Percentiles rank a stretch among this genome's conserved stretches.
These are phyloP conservation scores for Fusarium transvaalense DNA, from an alignment of 2,329 filamentous ascomycete species.

Conservation along the genomic window DNA sequence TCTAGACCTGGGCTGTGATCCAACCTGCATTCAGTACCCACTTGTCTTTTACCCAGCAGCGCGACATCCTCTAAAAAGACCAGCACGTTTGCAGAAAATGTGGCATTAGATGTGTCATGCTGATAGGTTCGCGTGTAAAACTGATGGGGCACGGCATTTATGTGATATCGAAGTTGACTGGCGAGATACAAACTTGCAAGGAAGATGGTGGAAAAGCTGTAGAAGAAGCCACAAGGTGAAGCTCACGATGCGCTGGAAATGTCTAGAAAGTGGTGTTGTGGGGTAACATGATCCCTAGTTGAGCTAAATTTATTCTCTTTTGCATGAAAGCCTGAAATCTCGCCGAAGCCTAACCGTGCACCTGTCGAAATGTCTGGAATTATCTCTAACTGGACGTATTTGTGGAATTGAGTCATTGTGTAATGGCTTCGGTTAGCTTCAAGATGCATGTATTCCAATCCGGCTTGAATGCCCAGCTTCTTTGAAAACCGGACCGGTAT, in stretches of 20 bases:
- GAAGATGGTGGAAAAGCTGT: not conserved
- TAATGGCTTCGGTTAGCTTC: conserved; percentile 15
- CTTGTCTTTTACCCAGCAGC: not conserved
- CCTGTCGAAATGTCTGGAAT: conserved; percentile 33
- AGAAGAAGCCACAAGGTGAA: conserved; percentile 28
- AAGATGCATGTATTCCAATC: conserved; percentile 18
- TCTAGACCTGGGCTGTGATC: conserved; percentile 22
- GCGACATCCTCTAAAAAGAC: conserved; percentile 22
- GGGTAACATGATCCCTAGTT: conserved; percentile 34
- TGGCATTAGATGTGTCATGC: not conserved
- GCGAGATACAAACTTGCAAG: conserved; percentile 12
- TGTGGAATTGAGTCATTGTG: not conserved
- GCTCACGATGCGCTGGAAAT: conserved; percentile 45
- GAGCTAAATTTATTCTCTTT: conserved; percentile 24
- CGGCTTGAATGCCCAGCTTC: conserved; percentile 23
- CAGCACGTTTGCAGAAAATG: conserved; percentile 8
- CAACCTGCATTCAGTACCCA: conserved; percentile 21
- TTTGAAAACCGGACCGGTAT: conserved; percentile 36
- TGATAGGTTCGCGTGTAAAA: conserved; percentile 46
- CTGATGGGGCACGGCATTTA: conserved; percentile 18
- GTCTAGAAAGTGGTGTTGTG: conserved; percentile 46
- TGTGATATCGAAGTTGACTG: not conserved
- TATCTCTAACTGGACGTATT: not conserved
- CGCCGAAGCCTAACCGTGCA: not conserved
- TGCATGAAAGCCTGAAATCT: not conserved